These are phyloP conservation scores for Eucalyptus camaldulensis DNA, from an alignment of 345 rosid genomes.

Conservation along the genomic window DNA sequence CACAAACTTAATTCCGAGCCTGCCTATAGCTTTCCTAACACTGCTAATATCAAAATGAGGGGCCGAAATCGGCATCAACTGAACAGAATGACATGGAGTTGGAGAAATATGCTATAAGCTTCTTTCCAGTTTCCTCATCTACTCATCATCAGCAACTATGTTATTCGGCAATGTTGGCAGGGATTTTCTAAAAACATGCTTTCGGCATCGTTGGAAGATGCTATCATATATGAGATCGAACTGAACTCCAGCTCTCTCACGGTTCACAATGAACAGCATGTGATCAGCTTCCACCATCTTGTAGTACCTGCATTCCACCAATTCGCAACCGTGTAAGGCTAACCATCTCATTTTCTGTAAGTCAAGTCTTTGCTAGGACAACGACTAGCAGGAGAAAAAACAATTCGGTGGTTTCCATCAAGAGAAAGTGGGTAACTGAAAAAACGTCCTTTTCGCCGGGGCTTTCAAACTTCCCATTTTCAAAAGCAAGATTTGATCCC, in stretches of 20 bases:
- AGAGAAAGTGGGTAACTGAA: background rate
- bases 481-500: background rate
- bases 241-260: slow-evolving; percentile 91
- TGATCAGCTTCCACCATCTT: slow-evolving; percentile 89
- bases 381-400: background rate
- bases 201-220: slow-evolving; percentile 88
- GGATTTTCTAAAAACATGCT: slow-evolving; percentile 55
- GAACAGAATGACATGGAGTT: background rate
- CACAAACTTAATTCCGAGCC: background rate
- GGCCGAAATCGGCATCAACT: background rate
- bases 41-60: background rate
- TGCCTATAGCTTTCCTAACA: background rate
- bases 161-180: slow-evolving; percentile 48
- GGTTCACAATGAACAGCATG: slow-evolving; percentile 56
- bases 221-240: slow-evolving; percentile 88
- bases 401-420: background rate
- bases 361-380: background rate
- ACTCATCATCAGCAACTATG: background rate
- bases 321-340: background rate
- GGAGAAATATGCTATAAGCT: background rate
- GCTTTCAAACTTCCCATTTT: background rate
- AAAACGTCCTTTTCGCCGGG: background rate
- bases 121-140: background rate
- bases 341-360: background rate
- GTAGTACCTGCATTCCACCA: slow-evolving; percentile 59